phyloP scores from a whole-genome alignment of 805 yeast species.

The Hyphopichia homilentoma region DNA sequence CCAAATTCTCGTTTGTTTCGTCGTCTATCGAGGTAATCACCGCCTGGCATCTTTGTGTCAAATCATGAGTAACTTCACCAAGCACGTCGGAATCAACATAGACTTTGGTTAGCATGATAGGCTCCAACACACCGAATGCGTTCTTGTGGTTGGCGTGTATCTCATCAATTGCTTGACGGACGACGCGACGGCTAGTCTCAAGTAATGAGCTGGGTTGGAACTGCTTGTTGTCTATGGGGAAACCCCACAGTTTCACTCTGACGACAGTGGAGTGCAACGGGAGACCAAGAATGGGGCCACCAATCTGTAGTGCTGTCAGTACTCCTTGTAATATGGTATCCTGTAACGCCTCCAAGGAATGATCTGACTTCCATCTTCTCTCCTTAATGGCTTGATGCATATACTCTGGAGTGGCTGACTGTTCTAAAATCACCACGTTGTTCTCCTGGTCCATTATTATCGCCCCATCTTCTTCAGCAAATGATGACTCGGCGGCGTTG shows the following conservation, averaged over 20 bases:
- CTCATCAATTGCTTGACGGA: slow-evolving; percentile 18
- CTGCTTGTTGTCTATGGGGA: slow-evolving; percentile 48
- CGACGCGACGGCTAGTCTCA: slow-evolving; percentile 39
- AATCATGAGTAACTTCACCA: slow-evolving; percentile 82
- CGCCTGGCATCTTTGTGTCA: slow-evolving; percentile 76
- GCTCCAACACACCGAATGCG: slow-evolving; percentile 68
- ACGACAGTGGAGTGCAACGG: slow-evolving; percentile 61
- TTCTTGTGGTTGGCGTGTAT: slow-evolving; percentile 11
- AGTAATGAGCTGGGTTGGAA: slow-evolving; percentile 39
- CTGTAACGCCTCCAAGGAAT: slow-evolving; percentile 45
- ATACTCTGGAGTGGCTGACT: slow-evolving; percentile 22
- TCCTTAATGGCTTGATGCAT: slow-evolving; percentile 22
- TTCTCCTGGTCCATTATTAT: slow-evolving; percentile 43
- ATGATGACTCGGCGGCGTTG: slow-evolving; percentile 22
- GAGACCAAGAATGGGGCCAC: slow-evolving; percentile 57
- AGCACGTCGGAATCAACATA: slow-evolving; percentile 65
- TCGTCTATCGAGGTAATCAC: slow-evolving; percentile 70
- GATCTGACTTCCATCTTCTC: slow-evolving; percentile 48
- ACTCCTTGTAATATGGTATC: slow-evolving; percentile 57
- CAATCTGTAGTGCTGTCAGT: slow-evolving; percentile 59
- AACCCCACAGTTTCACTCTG: slow-evolving; percentile 46
- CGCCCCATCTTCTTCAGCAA: slow-evolving; percentile 39
- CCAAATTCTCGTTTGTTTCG: slow-evolving; percentile 37
- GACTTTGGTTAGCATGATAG: slow-evolving; percentile 75
- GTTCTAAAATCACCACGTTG: slow-evolving; percentile 40